Evolutionary conservation across 2,329 filamentous ascomycete species (phyloP).

Genomic region (Trichocomaceae sp.): DNA sequence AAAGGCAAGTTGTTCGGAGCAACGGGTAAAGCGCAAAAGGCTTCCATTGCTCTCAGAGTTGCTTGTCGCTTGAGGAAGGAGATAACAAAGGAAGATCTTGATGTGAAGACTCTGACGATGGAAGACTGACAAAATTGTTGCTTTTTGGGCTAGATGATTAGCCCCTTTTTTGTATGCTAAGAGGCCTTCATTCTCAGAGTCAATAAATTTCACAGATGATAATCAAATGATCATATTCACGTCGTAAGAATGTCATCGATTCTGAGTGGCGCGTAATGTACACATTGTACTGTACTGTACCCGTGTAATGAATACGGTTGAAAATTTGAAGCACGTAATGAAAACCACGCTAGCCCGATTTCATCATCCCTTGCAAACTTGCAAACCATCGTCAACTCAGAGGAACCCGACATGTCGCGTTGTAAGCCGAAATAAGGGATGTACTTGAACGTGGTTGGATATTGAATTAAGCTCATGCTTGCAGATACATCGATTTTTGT

Average conservation of each 20-base stretch:
- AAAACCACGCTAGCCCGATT: constrained; percentile 2
- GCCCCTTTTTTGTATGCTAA: neutral
- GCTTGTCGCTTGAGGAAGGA: constrained; percentile 19
- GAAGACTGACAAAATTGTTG: constrained; percentile 19
- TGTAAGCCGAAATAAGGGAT: neutral
- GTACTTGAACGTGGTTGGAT: neutral
- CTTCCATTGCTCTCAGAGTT: constrained; percentile 15
- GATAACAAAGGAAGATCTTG: constrained; percentile 17
- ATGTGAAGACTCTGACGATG: constrained; percentile 14
- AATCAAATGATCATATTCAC: too few relatives aligned
- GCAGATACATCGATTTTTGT: neutral
- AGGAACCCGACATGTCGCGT: neutral
- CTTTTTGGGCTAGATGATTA: constrained; percentile 11
- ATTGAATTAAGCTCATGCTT: neutral
- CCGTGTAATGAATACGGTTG: neutral
- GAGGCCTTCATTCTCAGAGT: too few relatives aligned
- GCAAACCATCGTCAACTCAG: neutral
- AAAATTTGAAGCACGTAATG: too few relatives aligned
- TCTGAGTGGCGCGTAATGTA: neutral
- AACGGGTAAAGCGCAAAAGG: constrained; percentile 16
- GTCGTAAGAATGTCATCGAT: neutral
- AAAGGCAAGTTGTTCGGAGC: constrained; percentile 16
- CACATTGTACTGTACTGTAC: too few relatives aligned
- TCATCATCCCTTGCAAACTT: constrained; percentile 6
- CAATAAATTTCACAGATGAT: too few relatives aligned